These are phyloP conservation scores for Henningerozyma blattae DNA, from an alignment of 805 yeast species.

Conservation along the genomic window DNA sequence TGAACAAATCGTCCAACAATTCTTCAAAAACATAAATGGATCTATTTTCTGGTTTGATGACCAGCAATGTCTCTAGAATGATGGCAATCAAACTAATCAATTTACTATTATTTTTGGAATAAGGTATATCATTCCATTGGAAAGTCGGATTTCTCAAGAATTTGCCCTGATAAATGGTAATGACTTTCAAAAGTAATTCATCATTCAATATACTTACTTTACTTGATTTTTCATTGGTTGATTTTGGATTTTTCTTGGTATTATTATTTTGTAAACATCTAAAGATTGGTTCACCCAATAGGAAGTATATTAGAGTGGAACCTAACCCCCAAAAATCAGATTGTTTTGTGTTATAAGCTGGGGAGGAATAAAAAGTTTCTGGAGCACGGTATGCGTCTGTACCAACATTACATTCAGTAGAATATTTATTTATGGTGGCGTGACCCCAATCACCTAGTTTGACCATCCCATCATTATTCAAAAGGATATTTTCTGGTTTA, in stretches of 20 bases:
- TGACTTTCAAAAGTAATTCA: not conserved
- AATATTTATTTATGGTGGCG: slow-evolving; percentile 25
- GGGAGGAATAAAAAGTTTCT: slow-evolving; percentile 34
- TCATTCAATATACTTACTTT: not conserved
- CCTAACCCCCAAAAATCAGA: slow-evolving; percentile 47
- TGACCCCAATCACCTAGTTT: slow-evolving; percentile 72
- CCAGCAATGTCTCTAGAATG: not conserved
- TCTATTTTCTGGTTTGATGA: not conserved
- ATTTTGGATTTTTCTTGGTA: not conserved
- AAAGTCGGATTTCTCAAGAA: not conserved
- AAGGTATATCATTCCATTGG: not conserved
- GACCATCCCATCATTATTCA: slow-evolving; percentile 52
- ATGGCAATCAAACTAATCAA: not conserved
- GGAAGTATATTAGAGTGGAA: not conserved
- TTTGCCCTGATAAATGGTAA: not conserved
- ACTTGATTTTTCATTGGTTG: not conserved
- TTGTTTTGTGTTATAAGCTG: slow-evolving; percentile 41
- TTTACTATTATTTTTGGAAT: not conserved
- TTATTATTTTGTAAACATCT: not conserved
- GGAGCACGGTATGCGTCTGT: slow-evolving; percentile 64
- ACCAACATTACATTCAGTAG: slow-evolving; percentile 30
- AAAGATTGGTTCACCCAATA: not conserved
- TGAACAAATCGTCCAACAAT: not conserved
- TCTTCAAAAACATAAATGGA: not conserved
- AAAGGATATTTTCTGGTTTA: slow-evolving; percentile 62